Evolutionary conservation across 495 filamentous ascomycete species (phyloP).

Genomic region (Usnea hakonensis): DNA sequence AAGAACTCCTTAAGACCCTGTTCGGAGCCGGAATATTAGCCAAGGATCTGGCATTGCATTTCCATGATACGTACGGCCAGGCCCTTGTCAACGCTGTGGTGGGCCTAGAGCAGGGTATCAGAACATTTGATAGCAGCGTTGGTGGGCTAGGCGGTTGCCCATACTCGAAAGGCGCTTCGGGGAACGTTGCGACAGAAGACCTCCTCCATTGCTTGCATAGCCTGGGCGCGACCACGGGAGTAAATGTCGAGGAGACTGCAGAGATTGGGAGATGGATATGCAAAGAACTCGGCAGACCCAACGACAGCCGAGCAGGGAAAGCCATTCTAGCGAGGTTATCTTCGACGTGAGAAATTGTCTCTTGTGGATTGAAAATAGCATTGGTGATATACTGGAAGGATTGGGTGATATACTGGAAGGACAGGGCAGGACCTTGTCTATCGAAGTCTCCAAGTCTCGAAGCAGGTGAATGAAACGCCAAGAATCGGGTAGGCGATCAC

Average conservation of each 20-base stretch:
- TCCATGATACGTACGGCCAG: conserved; percentile 95
- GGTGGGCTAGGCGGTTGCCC: conserved; percentile 91
- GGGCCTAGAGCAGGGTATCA: conserved; percentile 77
- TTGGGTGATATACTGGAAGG: neutral
- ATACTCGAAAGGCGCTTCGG: conserved; percentile 86
- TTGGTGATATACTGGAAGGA: neutral
- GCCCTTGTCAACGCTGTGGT: conserved; percentile 86
- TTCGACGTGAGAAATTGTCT: neutral
- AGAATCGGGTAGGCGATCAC: neutral
- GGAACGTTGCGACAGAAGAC: conserved; percentile 93
- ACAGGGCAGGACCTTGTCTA: neutral
- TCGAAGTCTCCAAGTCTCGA: neutral
- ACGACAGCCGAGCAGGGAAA: conserved; percentile 72
- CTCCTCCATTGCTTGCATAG: conserved; percentile 83
- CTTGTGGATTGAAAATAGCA: neutral
- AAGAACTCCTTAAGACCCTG: conserved; percentile 61
- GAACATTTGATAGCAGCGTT: conserved; percentile 84
- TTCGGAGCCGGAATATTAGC: conserved; percentile 66
- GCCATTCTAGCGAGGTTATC: conserved; percentile 55
- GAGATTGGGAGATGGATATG: conserved; percentile 89
- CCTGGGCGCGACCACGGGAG: conserved; percentile 77
- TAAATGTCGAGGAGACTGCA: conserved; percentile 74
- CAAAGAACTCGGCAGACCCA: conserved; percentile 63
- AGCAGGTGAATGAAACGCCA: neutral
- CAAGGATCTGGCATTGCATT: conserved; percentile 83